phyloP scores from a whole-genome alignment of 179 eudicot species.

The Vitellaria paradoxa region DNA sequence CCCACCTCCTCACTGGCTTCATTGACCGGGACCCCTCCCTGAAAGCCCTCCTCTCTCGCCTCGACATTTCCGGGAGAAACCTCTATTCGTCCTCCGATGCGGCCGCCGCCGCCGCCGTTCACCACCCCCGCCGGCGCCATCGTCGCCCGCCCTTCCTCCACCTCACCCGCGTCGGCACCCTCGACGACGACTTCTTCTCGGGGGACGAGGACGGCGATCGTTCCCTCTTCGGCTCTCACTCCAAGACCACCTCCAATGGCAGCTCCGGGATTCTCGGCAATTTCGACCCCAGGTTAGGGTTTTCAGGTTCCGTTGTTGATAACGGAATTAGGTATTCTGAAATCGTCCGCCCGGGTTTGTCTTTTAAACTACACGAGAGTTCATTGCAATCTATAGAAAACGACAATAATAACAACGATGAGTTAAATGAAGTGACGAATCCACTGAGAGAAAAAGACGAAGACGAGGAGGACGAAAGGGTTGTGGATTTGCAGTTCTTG shows the following conservation, averaged over 20 bases:
- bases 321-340: conserved; percentile 21
- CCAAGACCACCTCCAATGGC: conserved; percentile 35
- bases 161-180: conserved; percentile 85
- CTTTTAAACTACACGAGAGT: conserved; percentile 29
- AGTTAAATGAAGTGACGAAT: conserved; percentile 12
- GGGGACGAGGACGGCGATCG: conserved; percentile 58
- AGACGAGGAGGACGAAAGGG: conserved; percentile 28
- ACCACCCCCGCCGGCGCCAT: conserved; percentile 18
- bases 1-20: conserved; percentile 62
- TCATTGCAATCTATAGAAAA: background rate
- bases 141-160: conserved; percentile 76
- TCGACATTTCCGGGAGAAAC: conserved; percentile 40
- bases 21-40: conserved; percentile 74
- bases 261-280: conserved; percentile 28
- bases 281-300: conserved; percentile 17
- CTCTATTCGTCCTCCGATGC: background rate
- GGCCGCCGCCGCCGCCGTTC: conserved; percentile 11
- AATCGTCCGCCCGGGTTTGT: conserved; percentile 9
- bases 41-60: conserved; percentile 64
- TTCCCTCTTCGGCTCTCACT: conserved; percentile 21
- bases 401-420: background rate
- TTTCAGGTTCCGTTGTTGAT: conserved; percentile 33
- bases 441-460: background rate
- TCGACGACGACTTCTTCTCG: conserved; percentile 94
- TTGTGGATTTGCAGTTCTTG: conserved; percentile 50